Evolutionary conservation across 768 basidiomycete genomes (phyloP).

Genomic region (Mycena haematopus): DNA sequence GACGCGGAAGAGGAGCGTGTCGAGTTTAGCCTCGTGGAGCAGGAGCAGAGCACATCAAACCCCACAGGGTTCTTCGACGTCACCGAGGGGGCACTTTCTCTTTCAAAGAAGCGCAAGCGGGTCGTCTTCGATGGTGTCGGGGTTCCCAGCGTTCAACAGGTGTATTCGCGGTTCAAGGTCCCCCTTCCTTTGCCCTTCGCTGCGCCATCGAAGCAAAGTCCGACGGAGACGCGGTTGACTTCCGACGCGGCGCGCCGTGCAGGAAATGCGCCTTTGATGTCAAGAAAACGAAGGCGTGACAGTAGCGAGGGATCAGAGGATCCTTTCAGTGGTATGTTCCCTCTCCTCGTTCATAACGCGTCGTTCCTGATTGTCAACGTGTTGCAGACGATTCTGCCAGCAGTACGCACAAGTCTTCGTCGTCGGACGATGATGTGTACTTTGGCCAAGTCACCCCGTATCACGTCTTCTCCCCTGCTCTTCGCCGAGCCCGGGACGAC

Average conservation of each 20-base stretch:
- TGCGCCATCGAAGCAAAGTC: slow-evolving; percentile 7
- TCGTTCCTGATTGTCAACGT: slow-evolving; percentile 11
- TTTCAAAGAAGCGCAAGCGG: slow-evolving; percentile 53
- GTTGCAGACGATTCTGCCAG: slow-evolving; percentile 11
- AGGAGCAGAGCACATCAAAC: slow-evolving; percentile 2
- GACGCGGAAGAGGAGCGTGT: slow-evolving; percentile 33
- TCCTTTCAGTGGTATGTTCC: slow-evolving; percentile 25
- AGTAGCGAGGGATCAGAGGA: slow-evolving; percentile 17
- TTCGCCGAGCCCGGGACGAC: slow-evolving; percentile 47
- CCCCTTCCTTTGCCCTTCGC: not conserved
- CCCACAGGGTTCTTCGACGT: slow-evolving; percentile 29
- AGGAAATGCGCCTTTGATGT: slow-evolving; percentile 8
- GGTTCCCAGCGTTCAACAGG: slow-evolving; percentile 45
- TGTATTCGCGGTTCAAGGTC: slow-evolving; percentile 23
- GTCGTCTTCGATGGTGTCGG: slow-evolving; percentile 59
- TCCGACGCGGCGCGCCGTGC: slow-evolving; percentile 19
- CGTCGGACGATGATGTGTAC: slow-evolving; percentile 71
- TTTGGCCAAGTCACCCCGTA: slow-evolving; percentile 74
- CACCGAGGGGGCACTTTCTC: slow-evolving; percentile 22
- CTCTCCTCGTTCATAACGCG: not conserved
- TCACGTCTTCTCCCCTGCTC: slow-evolving; percentile 67
- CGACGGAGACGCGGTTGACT: slow-evolving; percentile 22
- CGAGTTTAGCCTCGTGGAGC: slow-evolving; percentile 26
- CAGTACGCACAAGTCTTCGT: slow-evolving; percentile 31
- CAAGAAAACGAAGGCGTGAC: slow-evolving; percentile 22